Evolutionary conservation across 176 grass and related monocot species (phyloP), one percentile per base, ranked within the genome.

Genomic region (Coix lacrymajobi): DNA sequence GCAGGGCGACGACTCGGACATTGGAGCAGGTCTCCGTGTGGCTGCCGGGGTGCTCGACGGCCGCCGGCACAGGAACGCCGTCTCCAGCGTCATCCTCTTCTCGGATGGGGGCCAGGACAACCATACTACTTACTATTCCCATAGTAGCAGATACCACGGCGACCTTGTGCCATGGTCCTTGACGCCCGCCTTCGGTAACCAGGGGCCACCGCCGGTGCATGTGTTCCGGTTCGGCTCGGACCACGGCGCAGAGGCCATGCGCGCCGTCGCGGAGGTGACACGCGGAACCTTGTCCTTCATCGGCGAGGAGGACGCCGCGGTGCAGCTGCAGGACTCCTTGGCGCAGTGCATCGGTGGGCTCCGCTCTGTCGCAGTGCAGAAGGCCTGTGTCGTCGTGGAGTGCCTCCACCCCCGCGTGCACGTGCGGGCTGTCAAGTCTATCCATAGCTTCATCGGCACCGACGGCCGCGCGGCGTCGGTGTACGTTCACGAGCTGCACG

Each of bases 81-180:
- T 87, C 4, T 63, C 69, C n/a, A 88, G 90, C 78, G 85, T 92
- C 51, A 85, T 92, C 20, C 90, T 92, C 52, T 82, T 92, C 34
- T 88, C 90, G 7, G 90, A 92, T 37, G 85, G n/a, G n/a, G n/a
- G 90, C 6, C 66, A 85, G n/a, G 86, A 92, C 78, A 88, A 77
- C 20, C 84, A 38, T 46, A 1, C 33, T 33, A 4, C 44, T 14
- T 15, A 46, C 13, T 13, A 44, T 12, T 46, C 44, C 44, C 44
- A 15, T 0, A 40, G 1, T 3, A 45, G 13, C 43, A 45, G 43
- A 45, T 45, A 15, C n/a, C n/a, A n/a, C 43, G 15, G 43, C 43
- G 43, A 0, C 43, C 43, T 46, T 46, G 14, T 1, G 44, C 44
- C 44, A 46, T 13, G 0, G 44, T 46, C 41, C 13, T 46, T 46